phyloP scores from a whole-genome alignment of 441 rosid genomes.

The Iberis amara region DNA sequence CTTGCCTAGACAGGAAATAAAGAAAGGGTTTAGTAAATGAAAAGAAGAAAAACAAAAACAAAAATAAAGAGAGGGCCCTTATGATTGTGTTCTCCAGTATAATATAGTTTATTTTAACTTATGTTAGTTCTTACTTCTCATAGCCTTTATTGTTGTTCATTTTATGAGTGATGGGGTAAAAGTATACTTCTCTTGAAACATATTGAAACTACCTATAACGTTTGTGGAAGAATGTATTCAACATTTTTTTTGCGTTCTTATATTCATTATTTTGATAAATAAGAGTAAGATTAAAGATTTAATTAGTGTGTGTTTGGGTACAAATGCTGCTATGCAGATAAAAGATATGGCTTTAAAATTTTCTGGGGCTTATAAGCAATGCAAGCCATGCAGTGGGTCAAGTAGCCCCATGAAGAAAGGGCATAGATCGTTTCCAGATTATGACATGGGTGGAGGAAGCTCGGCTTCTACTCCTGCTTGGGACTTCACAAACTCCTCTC shows the following conservation, averaged over 20 bases:
- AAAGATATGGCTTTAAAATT: constrained; percentile 90
- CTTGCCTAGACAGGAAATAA: constrained; percentile 26
- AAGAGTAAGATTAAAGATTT: neutral
- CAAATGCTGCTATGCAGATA: constrained; percentile 51
- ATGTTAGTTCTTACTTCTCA: constrained; percentile 26
- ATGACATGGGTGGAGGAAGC: constrained; percentile 72
- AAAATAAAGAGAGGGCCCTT: constrained; percentile 2
- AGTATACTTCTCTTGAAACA: neutral
- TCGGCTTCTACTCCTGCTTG: constrained; percentile 94
- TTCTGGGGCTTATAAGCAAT: constrained; percentile 71
- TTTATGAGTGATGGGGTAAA: neutral
- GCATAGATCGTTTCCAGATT: constrained; percentile 55
- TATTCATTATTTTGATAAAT: too few relatives aligned
- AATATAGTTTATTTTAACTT: neutral
- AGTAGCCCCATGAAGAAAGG: constrained; percentile 51
- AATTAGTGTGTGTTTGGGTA: neutral
- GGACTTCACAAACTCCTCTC: constrained; percentile 67
- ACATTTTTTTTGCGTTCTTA: neutral
- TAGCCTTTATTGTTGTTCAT: constrained; percentile 19
- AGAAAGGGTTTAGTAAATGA: constrained; percentile 20
- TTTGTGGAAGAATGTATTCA: constrained; percentile 2
- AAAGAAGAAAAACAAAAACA: constrained; percentile 12
- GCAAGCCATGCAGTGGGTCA: constrained; percentile 79
- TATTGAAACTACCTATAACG: constrained; percentile 7
- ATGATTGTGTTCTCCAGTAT: constrained; percentile 22